These are phyloP conservation scores for Fusarium pseudocircinatum DNA, from an alignment of 2,329 filamentous ascomycete genomes.

Conservation along the genomic window DNA sequence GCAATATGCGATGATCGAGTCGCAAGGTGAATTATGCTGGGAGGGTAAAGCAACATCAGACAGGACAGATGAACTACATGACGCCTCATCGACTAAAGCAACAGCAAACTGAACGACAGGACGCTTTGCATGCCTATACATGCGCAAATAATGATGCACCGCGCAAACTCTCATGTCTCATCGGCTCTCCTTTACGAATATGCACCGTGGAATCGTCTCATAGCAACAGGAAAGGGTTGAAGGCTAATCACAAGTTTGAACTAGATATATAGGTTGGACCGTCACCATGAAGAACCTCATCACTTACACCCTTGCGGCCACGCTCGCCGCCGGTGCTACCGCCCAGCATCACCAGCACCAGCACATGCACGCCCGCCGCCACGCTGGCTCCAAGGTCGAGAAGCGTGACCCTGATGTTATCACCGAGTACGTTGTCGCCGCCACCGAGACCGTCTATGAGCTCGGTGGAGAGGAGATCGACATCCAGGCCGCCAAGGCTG, in stretches of 20 bases:
- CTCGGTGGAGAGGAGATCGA: slow-evolving; percentile 72
- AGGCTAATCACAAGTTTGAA: slow-evolving; percentile 28
- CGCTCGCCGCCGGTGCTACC: slow-evolving; percentile 60
- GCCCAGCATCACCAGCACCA: slow-evolving; percentile 71
- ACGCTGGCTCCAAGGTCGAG: slow-evolving; percentile 57
- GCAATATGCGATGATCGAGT: background rate
- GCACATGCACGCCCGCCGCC: slow-evolving; percentile 67
- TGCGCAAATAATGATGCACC: background rate
- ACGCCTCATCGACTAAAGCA: background rate
- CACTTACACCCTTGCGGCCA: slow-evolving; percentile 62
- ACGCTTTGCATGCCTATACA: background rate
- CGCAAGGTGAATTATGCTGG: background rate
- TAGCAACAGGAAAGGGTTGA: background rate
- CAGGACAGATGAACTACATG: background rate
- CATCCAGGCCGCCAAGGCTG: slow-evolving; percentile 72
- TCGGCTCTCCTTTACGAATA: background rate
- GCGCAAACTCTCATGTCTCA: background rate
- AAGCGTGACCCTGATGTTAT: slow-evolving; percentile 58
- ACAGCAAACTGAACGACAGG: background rate
- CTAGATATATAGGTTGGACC: slow-evolving; percentile 30
- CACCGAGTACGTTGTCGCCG: slow-evolving; percentile 65
- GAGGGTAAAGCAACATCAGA: background rate
- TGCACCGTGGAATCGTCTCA: background rate
- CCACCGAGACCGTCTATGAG: slow-evolving; percentile 76
- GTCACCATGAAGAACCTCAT: slow-evolving; percentile 61